Evolutionary conservation across 2,329 filamentous ascomycete genomes (phyloP), one percentile per base, ranked within the genome.

Genomic region (Curvularia verruculosa): DNA sequence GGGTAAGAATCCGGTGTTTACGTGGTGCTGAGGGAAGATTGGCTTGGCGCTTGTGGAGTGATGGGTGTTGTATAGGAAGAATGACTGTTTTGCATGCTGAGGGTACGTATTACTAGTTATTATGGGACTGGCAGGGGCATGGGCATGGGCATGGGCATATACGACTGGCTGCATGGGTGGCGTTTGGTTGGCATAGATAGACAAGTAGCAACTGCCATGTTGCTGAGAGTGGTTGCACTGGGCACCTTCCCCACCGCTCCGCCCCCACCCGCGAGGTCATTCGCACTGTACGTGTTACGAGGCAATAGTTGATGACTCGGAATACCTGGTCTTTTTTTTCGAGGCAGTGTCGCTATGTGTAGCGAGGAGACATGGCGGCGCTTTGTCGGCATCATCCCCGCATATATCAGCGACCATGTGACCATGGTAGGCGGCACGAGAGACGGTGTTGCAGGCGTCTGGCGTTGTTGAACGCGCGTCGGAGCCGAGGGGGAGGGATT

Each of bases 1-100:
- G 83, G 91, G 88, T 73, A 90, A 89, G 75, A 96, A 96, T 73
- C 95, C 95, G 1, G 92, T 99, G 29, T 99, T 99, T 78, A 96
- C 91, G 43, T 99, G 95, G 91, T 99, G 95, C 81, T 98, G 66
- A 76, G 29, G 24, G 41, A 24, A 24, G 13, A 6, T 19, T 19
- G 29, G 24, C 43, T n/a, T 36, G 9, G 8, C 5, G 23, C 31
- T 23, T 13, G 3, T n/a, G 12, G 7, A 26, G 41, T 49, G 57
- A 23, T 23, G 39, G 39, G 31, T 37, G 23, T 49, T 39, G 21
- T 43, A 39, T 40, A 31, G 26, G 37, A 36, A 24, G 39, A 23
- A 51, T 23, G 46, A 18, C 2, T 23, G 19, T 45, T 50, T 54
- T 49, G 45, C 55, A 57, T 49, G 21, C 51, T 43, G 31, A 53